Percentiles rank a stretch among this genome's conserved stretches.
These are phyloP conservation scores for Vaccinium macrocarpon DNA, from an alignment of 148 eudicot genomes.

Conservation along the genomic window DNA sequence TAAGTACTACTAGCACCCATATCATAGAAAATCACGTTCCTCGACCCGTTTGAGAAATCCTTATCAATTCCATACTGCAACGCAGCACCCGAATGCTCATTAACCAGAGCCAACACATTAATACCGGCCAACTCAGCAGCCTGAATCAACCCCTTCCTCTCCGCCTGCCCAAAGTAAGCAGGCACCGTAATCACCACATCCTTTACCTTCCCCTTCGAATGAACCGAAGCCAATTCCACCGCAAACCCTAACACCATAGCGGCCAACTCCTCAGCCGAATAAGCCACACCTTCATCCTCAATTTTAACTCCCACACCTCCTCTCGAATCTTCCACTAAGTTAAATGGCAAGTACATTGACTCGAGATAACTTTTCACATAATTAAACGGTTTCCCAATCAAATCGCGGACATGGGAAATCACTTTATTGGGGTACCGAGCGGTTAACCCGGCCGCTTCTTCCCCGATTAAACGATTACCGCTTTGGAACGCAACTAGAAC, in stretches of 20 bases:
- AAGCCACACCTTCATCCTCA: constrained; percentile 55
- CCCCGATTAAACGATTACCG: constrained; percentile 71
- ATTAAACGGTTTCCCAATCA: constrained; percentile 55
- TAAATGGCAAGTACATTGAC: constrained; percentile 53
- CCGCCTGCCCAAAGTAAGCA: constrained; percentile 81
- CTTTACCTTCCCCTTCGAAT: constrained; percentile 57
- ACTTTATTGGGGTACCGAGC: constrained; percentile 88
- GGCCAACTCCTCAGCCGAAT: constrained; percentile 78
- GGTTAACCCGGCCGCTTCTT: constrained; percentile 68
- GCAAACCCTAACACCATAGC: constrained; percentile 70
- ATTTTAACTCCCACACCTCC: constrained; percentile 54
- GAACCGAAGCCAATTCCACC: constrained; percentile 66
- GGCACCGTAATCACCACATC: constrained; percentile 95
- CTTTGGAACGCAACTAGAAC: constrained; percentile 64
- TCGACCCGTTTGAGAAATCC: constrained; percentile 83
- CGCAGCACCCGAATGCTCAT: constrained; percentile 93
- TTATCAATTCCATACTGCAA: constrained; percentile 97
- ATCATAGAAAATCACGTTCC: constrained; percentile 81
- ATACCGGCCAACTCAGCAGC: constrained; percentile 84
- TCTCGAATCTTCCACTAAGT: constrained; percentile 47
- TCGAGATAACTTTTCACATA: constrained; percentile 29
- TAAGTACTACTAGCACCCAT: constrained; percentile 89
- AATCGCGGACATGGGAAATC: constrained; percentile 65
- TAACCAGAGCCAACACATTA: constrained; percentile 74
- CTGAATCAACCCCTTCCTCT: constrained; percentile 71